These are phyloP conservation scores for Exsudoporus floridanus DNA, from an alignment of 1,284 basidiomycete genomes.

Conservation along the genomic window DNA sequence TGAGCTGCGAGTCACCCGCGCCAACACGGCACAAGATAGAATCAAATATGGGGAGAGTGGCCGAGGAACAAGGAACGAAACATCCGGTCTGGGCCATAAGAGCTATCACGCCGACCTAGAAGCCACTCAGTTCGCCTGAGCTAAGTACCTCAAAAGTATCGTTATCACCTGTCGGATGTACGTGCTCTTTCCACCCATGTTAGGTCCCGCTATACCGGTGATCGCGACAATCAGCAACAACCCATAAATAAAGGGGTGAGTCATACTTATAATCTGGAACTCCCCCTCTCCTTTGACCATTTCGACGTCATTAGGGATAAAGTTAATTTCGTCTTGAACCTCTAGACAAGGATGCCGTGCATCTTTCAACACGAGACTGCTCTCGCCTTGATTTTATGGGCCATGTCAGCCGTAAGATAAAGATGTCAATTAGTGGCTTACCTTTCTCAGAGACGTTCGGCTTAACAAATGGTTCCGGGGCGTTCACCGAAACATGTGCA, in stretches of 20 bases:
- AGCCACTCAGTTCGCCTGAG: constrained; percentile 4
- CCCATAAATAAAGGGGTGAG: neutral
- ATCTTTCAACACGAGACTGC: constrained; percentile 74
- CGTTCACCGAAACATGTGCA: constrained; percentile 86
- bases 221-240: constrained; percentile 3
- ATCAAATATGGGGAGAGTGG: constrained; percentile 90
- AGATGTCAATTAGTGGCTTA: constrained; percentile 23
- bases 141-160: neutral
- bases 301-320: constrained; percentile 93
- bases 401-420: neutral
- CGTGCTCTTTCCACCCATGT: constrained; percentile 96
- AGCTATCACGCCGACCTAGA: constrained; percentile 86
- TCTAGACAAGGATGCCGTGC: constrained; percentile 97
- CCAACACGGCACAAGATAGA: constrained; percentile 96
- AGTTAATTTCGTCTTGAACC: constrained; percentile 92
- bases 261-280: constrained; percentile 82
- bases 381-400: constrained; percentile 52
- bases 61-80: constrained; percentile 91
- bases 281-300: constrained; percentile 87
- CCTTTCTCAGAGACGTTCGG: constrained; percentile 76
- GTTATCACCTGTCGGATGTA: constrained; percentile 76
- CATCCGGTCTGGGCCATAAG: constrained; percentile 96
- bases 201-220: constrained; percentile 72
- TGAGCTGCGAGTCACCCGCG: constrained; percentile 95
- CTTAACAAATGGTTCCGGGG: constrained; percentile 86